Percentiles rank a stretch among this genome's conserved stretches.
Evolutionary conservation across 306 rosid genomes (phyloP).

Genomic region (Fragaria ananassa): DNA sequence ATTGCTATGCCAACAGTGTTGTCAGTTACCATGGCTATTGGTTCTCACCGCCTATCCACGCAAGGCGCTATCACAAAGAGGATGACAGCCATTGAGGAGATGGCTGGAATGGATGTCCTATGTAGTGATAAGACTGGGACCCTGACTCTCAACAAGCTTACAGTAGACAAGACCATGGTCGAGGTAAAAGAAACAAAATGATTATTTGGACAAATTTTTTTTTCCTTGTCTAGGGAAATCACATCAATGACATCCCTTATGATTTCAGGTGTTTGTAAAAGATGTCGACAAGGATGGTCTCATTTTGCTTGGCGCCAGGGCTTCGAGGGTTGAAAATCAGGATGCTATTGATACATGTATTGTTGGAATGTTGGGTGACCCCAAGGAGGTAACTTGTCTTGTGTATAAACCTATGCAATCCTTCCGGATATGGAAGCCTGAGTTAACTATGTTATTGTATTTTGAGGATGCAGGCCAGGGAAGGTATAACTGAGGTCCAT

Average conservation of each 20-base stretch:
- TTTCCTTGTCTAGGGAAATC: background rate
- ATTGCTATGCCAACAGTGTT: conserved; percentile 95
- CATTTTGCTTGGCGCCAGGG: conserved; percentile 72
- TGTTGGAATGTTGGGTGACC: conserved; percentile 93
- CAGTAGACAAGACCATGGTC: conserved; percentile 66
- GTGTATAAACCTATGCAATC: background rate
- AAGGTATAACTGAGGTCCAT: conserved; percentile 69
- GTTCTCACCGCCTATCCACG: conserved; percentile 73
- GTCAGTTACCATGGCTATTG: conserved; percentile 97
- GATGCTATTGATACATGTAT: conserved; percentile 95
- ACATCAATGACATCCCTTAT: background rate
- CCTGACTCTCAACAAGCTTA: conserved; percentile 81
- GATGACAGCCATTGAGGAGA: conserved; percentile 94
- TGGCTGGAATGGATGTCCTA: conserved; percentile 96
- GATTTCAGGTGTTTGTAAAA: conserved; percentile 49
- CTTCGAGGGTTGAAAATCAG: conserved; percentile 87
- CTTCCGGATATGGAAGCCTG: background rate
- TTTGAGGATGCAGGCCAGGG: conserved; percentile 58
- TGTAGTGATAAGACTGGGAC: conserved; percentile 95
- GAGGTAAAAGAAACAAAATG: conserved; percentile 40
- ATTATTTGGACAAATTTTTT: background rate
- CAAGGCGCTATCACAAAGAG: conserved; percentile 97
- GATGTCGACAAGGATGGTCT: conserved; percentile 59
- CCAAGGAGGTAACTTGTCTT: conserved; percentile 57
- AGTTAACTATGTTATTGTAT: background rate